Percentiles rank a stretch among this genome's conserved stretches.
Conservation (phyloP, 345 rosid species). For the Euphorbia lathyris region DNA sequence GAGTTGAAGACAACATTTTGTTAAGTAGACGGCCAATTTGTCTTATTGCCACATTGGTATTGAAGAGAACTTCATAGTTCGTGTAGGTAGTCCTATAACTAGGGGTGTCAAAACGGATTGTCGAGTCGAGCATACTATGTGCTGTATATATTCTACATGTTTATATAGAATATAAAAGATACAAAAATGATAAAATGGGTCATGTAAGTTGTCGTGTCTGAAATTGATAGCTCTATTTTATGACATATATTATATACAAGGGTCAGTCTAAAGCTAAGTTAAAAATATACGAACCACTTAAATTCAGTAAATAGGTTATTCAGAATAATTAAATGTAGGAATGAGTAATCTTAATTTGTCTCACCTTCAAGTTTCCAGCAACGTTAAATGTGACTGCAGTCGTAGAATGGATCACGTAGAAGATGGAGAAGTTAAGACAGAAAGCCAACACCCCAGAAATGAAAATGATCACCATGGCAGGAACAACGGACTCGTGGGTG, state of each 20-base stretch:
- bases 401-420: constrained; percentile 96
- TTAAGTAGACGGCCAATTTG: no score
- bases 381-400: constrained; percentile 98
- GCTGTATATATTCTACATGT: no score
- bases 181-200: no score
- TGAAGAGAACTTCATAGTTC: not conserved
- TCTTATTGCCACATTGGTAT: not conserved
- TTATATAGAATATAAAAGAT: no score
- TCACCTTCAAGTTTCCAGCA: constrained; percentile 99
- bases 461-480: constrained; percentile 76
- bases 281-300: not conserved
- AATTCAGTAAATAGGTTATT: not conserved
- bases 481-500: constrained; percentile 45
- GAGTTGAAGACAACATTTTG: no score
- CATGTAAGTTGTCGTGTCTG: no score
- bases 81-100: not conserved
- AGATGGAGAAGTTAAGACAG: constrained; percentile 97
- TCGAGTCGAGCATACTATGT: no score
- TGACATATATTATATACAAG: no score
- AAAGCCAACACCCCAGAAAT: constrained; percentile 92
- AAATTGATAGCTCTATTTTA: no score
- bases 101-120: no score
- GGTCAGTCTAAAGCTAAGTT: no score
- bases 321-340: not conserved
- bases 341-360: constrained; percentile 10